Percentiles rank a stretch among this genome's conserved stretches.
Conservation (phyloP, 441 rosid species). For the Arabidopsis lyrata region DNA sequence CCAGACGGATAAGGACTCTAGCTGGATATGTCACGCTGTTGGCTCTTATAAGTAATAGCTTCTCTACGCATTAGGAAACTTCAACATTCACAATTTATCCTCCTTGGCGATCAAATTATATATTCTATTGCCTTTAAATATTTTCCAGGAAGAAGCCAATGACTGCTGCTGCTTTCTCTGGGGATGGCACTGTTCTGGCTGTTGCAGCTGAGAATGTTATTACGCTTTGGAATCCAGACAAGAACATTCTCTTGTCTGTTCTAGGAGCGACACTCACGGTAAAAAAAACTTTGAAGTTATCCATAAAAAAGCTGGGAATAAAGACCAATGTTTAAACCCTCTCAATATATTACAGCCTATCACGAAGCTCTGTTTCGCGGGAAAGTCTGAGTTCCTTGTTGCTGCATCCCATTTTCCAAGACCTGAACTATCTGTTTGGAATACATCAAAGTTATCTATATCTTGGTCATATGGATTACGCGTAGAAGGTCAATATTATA, state of each 20-base stretch:
- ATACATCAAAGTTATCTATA: constrained; percentile 66
- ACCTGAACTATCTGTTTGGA: constrained; percentile 87
- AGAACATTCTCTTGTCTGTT: constrained; percentile 82
- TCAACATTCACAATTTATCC: constrained; percentile 14
- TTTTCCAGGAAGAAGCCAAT: constrained; percentile 79
- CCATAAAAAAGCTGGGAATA: not conserved
- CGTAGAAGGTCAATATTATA: constrained; percentile 67
- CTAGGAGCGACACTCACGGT: constrained; percentile 79
- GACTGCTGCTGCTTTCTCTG: constrained; percentile 96
- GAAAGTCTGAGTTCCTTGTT: constrained; percentile 82
- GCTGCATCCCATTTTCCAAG: constrained; percentile 69
- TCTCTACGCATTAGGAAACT: constrained; percentile 27
- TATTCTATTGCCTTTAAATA: constrained; percentile 19
- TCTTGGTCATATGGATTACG: constrained; percentile 88
- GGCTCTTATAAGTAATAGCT: constrained; percentile 85
- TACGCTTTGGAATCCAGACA: constrained; percentile 91
- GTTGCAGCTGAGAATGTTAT: constrained; percentile 92
- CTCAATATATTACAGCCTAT: constrained; percentile 67
- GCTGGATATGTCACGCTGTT: constrained; percentile 93
- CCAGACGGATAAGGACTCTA: constrained; percentile 53
- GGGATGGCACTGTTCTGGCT: constrained; percentile 96
- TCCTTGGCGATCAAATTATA: constrained; percentile 1
- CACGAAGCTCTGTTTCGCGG: constrained; percentile 70
- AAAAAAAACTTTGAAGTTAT: not conserved
- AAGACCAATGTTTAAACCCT: constrained; percentile 11